A percentile compares a stretch with the other conserved stretches of the same genome.
Conservation (phyloP, 768 basidiomycete species). For the Termitomyces sp. region DNA sequence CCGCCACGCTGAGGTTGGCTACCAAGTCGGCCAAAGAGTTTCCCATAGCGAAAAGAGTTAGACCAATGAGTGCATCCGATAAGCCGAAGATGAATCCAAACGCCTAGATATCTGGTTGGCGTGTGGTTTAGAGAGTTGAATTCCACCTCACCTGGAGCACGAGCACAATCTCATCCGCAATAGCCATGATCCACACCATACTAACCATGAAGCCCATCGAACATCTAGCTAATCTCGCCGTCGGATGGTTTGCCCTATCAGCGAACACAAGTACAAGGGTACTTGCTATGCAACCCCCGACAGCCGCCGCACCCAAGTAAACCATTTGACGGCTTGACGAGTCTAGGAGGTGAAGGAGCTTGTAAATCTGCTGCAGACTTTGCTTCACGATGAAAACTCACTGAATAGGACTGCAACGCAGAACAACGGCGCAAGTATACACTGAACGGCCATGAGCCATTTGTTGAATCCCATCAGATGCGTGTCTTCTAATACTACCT, state of each 20-base stretch:
- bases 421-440: slow-evolving; percentile 76
- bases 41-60: slow-evolving; percentile 95
- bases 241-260: slow-evolving; percentile 48
- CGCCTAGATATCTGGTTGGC: slow-evolving; percentile 43
- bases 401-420: slow-evolving; percentile 72
- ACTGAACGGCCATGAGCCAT: slow-evolving; percentile 84
- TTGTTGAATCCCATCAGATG: slow-evolving; percentile 67
- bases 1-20: slow-evolving; percentile 94
- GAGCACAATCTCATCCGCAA: slow-evolving; percentile 92
- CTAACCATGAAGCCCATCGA: slow-evolving; percentile 88
- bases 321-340: slow-evolving; percentile 37
- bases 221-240: slow-evolving; percentile 66
- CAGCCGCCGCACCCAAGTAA: slow-evolving; percentile 47
- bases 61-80: slow-evolving; percentile 93
- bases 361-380: neutral
- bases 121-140: slow-evolving; percentile 9
- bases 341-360: slow-evolving; percentile 27
- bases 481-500: slow-evolving; percentile 64
- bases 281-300: slow-evolving; percentile 49
- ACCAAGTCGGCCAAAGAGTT: slow-evolving; percentile 96
- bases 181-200: slow-evolving; percentile 97
- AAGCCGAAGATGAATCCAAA: slow-evolving; percentile 93
- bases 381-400: slow-evolving; percentile 30
- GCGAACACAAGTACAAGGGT: slow-evolving; percentile 55
- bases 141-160: slow-evolving; percentile 64